phyloP scores from a whole-genome alignment of 768 basidiomycete genomes.

The Termitomyces sp. region DNA sequence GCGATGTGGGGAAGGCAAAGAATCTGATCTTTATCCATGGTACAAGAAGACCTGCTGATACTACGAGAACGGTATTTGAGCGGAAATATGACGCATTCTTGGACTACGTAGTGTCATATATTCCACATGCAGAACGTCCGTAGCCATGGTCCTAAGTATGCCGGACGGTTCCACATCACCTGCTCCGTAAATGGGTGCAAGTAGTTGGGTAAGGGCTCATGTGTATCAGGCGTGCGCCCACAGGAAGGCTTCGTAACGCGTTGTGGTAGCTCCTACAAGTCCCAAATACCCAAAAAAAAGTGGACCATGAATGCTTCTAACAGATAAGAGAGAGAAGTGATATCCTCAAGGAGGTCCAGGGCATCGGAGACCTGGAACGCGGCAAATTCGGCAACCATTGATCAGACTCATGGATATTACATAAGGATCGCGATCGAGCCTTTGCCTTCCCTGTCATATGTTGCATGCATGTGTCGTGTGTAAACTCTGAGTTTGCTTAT shows the following conservation, averaged over 20 bases:
- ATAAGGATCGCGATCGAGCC: background rate
- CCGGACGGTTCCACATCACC: background rate
- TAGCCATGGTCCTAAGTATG: background rate
- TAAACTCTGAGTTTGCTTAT: background rate
- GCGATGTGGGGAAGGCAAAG: background rate
- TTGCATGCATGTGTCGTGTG: background rate
- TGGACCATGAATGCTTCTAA: background rate
- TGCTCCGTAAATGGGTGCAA: background rate
- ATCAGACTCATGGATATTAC: conserved; percentile 1
- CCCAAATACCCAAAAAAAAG: background rate
- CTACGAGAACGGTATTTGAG: background rate
- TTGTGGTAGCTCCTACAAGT: background rate
- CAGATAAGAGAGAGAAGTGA: no score
- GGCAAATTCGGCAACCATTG: background rate
- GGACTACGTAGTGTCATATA: background rate
- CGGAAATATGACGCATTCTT: background rate
- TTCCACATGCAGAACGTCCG: background rate
- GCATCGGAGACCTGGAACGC: background rate
- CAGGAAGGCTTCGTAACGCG: background rate
- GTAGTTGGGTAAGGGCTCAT: no score
- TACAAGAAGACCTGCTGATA: conserved; percentile 3
- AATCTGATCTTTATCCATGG: background rate
- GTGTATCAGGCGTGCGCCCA: background rate
- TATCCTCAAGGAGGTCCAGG: background rate
- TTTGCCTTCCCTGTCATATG: background rate